Evolutionary conservation across 306 rosid genomes (phyloP).

Genomic region (Cajanus cajan): DNA sequence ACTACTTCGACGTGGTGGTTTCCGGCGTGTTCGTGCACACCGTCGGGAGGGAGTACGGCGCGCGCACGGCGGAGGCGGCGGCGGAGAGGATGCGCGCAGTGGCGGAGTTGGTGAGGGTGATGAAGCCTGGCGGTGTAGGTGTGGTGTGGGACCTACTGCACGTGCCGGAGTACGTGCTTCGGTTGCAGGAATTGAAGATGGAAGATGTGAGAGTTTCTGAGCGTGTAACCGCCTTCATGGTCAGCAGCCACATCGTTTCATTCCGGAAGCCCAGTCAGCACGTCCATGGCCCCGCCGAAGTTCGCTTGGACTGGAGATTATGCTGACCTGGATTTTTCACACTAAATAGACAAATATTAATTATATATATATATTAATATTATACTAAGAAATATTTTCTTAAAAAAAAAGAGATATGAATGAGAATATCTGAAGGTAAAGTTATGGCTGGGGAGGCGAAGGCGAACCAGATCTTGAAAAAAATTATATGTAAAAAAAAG

Average conservation of each 20-base stretch:
- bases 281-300: conserved; percentile 68
- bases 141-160: conserved; percentile 97
- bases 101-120: conserved; percentile 86
- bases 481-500: not conserved
- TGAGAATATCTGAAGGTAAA: not conserved
- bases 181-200: conserved; percentile 90
- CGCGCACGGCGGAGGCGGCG: conserved; percentile 79
- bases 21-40: conserved; percentile 94
- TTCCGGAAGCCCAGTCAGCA: conserved; percentile 86
- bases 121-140: conserved; percentile 81
- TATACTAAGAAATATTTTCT: conserved; percentile 1
- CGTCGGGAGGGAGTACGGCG: conserved; percentile 84
- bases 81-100: conserved; percentile 94
- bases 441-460: conserved; percentile 71
- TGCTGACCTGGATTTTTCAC: conserved; percentile 36
- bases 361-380: not conserved
- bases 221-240: conserved; percentile 93
- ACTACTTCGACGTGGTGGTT: conserved; percentile 91
- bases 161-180: conserved; percentile 86
- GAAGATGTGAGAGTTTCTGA: conserved; percentile 86
- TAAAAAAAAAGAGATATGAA: not conserved
- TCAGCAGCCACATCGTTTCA: conserved; percentile 87
- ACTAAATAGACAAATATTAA: not conserved
- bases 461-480: conserved; percentile 55
- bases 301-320: conserved; percentile 88